Base-by-base conservation (phyloP, 192 early-diverging fungal species). In the Mortierella antarctica region DNA sequence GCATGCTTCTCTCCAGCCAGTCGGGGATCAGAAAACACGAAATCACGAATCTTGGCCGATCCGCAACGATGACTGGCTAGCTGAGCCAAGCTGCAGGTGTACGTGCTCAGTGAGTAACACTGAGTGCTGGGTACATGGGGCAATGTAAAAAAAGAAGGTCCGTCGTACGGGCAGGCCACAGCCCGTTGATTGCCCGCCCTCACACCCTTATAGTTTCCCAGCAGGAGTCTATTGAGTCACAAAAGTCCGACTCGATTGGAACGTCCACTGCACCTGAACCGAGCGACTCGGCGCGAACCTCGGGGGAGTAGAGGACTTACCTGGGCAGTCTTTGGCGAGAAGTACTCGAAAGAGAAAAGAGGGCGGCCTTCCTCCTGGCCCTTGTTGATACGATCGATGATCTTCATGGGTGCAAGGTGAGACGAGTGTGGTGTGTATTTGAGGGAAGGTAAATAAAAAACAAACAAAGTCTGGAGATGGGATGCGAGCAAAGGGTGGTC, bases 321-420 rank as follows among this genome's bases (percentile, higher is more conserved):
- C 76, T 91, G 91, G 56, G 89, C 88, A 44, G 97, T 99, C 84
- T 96, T 99, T 76, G 97, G 97, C 57, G 97, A 96, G 66, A 98
- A 99, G 87, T 95, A 99, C 86, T 99, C 97, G 82, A 99, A 99
- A 44, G 96, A 97, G 91, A 91, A 94, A 63, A 86, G 90, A 45
- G 87, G 87, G 58, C 90, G 90, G 57, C 90, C 88, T 70, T 94
- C 91, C 62, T 89, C 83, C 42, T 89, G 82, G 55, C 91, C 91
- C 79, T 86, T 86, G 56, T 84, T 86, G 74, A 94, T 90, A 78
- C 92, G 92, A 74, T 93, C 90, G 71, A 91, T 90, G 78, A 94
- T 82, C 73, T 94, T 94, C 92, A 94, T 93, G 40, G 2, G 52
- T 13, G 9, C 7, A 40, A 51, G 13, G 41, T 53, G 18, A 6